Conservation (phyloP, 75 land plant genomes). For the Isoetes taiwanensis region DNA sequence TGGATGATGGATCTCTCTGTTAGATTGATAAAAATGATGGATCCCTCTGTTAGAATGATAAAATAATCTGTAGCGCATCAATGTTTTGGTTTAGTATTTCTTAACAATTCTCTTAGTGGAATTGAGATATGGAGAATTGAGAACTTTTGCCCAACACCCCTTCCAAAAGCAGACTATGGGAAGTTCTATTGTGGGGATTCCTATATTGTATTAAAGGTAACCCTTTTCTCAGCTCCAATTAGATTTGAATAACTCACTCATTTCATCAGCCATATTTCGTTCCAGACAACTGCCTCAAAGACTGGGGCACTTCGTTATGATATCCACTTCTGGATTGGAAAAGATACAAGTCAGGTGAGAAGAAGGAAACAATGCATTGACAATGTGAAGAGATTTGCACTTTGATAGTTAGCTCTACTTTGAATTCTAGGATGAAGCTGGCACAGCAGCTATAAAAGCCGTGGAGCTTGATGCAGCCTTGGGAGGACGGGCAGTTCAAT, state of each 20-base stretch:
- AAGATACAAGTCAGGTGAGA: constrained; percentile 68
- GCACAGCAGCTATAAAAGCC: constrained; percentile 78
- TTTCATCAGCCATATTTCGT: neutral
- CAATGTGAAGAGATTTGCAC: neutral
- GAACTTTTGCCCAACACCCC: constrained; percentile 58
- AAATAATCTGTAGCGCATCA: too few relatives aligned
- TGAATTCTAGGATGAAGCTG: constrained; percentile 63
- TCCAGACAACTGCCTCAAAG: constrained; percentile 51
- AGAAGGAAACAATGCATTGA: too few relatives aligned
- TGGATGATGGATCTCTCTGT: too few relatives aligned
- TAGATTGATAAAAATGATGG: too few relatives aligned
- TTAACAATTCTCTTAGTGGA: constrained; percentile 27
- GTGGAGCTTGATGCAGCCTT: constrained; percentile 76
- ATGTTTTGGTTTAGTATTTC: neutral
- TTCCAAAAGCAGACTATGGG: constrained; percentile 61
- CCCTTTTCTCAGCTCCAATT: neutral
- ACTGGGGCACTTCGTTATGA: constrained; percentile 61
- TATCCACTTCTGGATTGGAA: constrained; percentile 82
- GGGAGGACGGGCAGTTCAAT: constrained; percentile 82
- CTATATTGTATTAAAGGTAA: constrained; percentile 63
- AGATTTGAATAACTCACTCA: neutral
- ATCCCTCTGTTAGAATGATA: too few relatives aligned
- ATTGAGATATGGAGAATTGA: constrained; percentile 87
- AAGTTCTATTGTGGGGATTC: constrained; percentile 78
- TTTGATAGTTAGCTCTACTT: neutral